These are phyloP conservation scores for Cardamine chenopodiifolia DNA, from an alignment of 345 rosid genomes.

Conservation along the genomic window DNA sequence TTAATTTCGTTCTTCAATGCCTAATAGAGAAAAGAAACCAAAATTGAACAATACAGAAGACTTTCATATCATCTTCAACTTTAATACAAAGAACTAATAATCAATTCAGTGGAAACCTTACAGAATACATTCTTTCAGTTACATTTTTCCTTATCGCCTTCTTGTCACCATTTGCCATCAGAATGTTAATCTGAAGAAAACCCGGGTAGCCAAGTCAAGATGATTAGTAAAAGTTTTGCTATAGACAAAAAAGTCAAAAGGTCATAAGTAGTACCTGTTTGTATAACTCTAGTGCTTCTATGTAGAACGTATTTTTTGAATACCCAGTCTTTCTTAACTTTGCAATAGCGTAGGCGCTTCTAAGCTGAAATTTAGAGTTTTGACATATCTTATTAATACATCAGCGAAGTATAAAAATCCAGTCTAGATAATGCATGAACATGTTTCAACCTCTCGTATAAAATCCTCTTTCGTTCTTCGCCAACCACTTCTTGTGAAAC, in stretches of 20 bases:
- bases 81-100: not conserved
- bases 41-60: constrained; percentile 21
- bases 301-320: constrained; percentile 71
- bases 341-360: constrained; percentile 82
- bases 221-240: not conserved
- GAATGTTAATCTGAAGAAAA: constrained; percentile 64
- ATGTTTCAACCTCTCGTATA: constrained; percentile 63
- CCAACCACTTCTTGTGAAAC: constrained; percentile 91
- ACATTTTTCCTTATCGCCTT: constrained; percentile 70
- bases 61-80: not conserved
- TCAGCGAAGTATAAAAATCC: not conserved
- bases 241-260: not conserved
- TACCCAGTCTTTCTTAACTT: constrained; percentile 89
- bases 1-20: constrained; percentile 86
- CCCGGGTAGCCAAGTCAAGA: constrained; percentile 20
- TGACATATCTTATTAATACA: not conserved
- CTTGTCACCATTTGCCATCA: constrained; percentile 81
- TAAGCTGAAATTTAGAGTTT: constrained; percentile 55
- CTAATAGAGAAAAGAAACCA: constrained; percentile 42
- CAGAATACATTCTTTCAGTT: constrained; percentile 91
- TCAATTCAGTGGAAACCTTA: constrained; percentile 47
- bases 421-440: constrained; percentile 11
- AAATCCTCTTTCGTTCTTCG: constrained; percentile 84
- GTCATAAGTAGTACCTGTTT: constrained; percentile 58
- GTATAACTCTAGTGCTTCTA: constrained; percentile 71